These are phyloP conservation scores for Mediolabrus comicus DNA, from an alignment of 108 stramenopile species.

Conservation along the genomic window DNA sequence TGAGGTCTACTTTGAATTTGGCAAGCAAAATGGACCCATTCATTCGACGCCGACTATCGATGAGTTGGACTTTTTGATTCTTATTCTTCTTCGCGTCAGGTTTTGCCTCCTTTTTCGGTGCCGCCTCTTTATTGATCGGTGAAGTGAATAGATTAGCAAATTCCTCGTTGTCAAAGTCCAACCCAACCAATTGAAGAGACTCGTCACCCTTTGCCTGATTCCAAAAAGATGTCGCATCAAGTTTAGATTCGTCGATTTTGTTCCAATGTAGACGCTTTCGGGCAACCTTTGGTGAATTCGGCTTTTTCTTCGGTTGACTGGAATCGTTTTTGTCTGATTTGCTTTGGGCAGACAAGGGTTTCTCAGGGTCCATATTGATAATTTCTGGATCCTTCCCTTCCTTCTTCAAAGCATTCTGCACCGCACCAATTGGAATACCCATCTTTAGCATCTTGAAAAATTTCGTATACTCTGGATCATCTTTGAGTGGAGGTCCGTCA, in stretches of 20 bases:
- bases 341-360: slow-evolving; percentile 26
- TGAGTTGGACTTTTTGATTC: slow-evolving; percentile 50
- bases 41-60: slow-evolving; percentile 55
- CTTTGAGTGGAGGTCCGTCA: slow-evolving; percentile 38
- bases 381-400: slow-evolving; percentile 52
- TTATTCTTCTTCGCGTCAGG: slow-evolving; percentile 24
- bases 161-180: slow-evolving; percentile 62
- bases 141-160: slow-evolving; percentile 55
- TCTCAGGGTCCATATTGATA: slow-evolving; percentile 44
- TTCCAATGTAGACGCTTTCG: slow-evolving; percentile 63
- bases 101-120: slow-evolving; percentile 10
- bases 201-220: slow-evolving; percentile 40
- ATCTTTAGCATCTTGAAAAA: slow-evolving; percentile 54
- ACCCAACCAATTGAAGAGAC: slow-evolving; percentile 40
- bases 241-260: slow-evolving; percentile 51
- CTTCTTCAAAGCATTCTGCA: slow-evolving; percentile 42
- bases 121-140: slow-evolving; percentile 24
- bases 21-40: slow-evolving; percentile 61
- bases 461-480: slow-evolving; percentile 51
- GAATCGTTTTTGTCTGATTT: slow-evolving; percentile 5
- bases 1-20: slow-evolving; percentile 47
- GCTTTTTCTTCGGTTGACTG: slow-evolving; percentile 5
- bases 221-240: slow-evolving; percentile 54
- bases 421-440: slow-evolving; percentile 53
- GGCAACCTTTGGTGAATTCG: slow-evolving; percentile 16